Evolutionary conservation across 208 protist genomes (phyloP).

Genomic region (Wallacemonas collosoma): DNA sequence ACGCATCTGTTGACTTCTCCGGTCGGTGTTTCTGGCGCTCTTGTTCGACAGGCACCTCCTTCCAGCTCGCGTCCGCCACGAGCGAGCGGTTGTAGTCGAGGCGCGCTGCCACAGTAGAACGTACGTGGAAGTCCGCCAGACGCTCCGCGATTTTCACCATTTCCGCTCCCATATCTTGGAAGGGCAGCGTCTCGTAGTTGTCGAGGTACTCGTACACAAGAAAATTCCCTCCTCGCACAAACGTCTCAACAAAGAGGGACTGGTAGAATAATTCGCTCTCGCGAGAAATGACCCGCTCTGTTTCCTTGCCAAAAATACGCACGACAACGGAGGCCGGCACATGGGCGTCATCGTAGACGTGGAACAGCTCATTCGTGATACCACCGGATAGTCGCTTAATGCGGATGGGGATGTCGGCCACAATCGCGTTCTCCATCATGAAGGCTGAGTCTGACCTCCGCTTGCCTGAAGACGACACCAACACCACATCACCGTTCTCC

Average conservation of each 20-base stretch:
- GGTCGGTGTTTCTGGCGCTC: slow-evolving; percentile 8
- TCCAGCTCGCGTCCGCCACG: slow-evolving; percentile 34
- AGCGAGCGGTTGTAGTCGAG: slow-evolving; percentile 43
- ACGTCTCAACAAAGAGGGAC: slow-evolving; percentile 81
- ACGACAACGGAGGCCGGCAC: slow-evolving; percentile 68
- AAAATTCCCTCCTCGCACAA: slow-evolving; percentile 78
- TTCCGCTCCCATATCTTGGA: slow-evolving; percentile 64
- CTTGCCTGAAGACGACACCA: slow-evolving; percentile 36
- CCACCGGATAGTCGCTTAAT: slow-evolving; percentile 78
- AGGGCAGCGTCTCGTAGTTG: slow-evolving; percentile 63
- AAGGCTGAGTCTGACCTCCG: not conserved
- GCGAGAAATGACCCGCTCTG: slow-evolving; percentile 85
- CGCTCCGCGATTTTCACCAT: slow-evolving; percentile 50
- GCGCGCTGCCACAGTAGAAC: slow-evolving; percentile 63
- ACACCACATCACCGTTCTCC: slow-evolving; percentile 30
- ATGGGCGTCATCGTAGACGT: slow-evolving; percentile 63
- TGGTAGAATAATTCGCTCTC: slow-evolving; percentile 92
- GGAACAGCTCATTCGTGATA: slow-evolving; percentile 91
- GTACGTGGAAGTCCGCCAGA: slow-evolving; percentile 77
- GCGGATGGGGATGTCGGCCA: slow-evolving; percentile 35
- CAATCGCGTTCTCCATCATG: not conserved
- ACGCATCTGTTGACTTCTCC: not conserved
- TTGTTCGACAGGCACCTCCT: slow-evolving; percentile 27
- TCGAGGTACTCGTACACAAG: slow-evolving; percentile 83
- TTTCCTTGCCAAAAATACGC: slow-evolving; percentile 90